Evolutionary conservation across 148 eudicot species (phyloP), one percentile per base, ranked within the genome.

Genomic region (Rhododendron simsii): DNA sequence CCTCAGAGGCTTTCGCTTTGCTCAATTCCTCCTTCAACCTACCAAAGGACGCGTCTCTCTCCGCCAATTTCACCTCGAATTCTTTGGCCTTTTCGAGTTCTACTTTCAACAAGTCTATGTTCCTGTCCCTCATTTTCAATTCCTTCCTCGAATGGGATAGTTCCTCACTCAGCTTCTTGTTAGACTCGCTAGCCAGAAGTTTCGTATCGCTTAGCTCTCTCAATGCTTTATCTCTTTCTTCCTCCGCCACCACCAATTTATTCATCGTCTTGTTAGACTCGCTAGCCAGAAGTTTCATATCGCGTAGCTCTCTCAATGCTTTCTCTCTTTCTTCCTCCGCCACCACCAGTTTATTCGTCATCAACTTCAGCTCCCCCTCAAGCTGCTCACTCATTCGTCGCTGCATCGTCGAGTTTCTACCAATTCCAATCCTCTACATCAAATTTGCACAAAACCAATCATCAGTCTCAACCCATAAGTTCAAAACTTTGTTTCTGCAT

Each of bases 291-390:
- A 86, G 48, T 73, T 88, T 93, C 57, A 85, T 86, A 61, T 90
- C 91, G 39, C 84, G 76, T 5, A 91, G 80, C 69, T 91, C 87
- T 63, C 85, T 85, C 4, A 83, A 48, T 33, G 83, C 80, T 80
- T 82, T 84, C 53, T 90, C 86, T 84, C 89, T 92, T 78, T 94
- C 95, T 73, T 44, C 88, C 81, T 87, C 90, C 3, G 75, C 87
- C 37, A 57, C 85, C 44, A 63, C 84, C 83, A 91, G 71, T 84
- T 90, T 91, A 47, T 88, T 86, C 76, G 88, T 92, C 47, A 90
- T 85, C 84, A 82, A 84, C 86, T 67, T 88, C 81, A 93, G 83
- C 89, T 92, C 95, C 81, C 92, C 93, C 80, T 90, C 92, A 30
- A 87, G 73, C 55, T 35, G 78, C 41, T 87, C 83, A 51, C 88